Base-by-base conservation (phyloP, 2,329 filamentous ascomycete genomes). In the Fusarium sp. region DNA sequence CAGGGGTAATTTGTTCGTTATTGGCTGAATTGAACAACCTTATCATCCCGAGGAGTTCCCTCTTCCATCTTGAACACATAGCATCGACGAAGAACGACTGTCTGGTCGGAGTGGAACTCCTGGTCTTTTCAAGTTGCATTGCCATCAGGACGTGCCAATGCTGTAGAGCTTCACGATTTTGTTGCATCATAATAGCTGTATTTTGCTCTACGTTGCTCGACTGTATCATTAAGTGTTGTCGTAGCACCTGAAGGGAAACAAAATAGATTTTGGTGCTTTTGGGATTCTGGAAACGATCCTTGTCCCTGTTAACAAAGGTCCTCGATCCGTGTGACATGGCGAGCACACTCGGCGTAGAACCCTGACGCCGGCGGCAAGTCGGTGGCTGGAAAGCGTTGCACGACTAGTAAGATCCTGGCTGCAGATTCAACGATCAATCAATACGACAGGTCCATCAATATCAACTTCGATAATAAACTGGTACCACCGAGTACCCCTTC, bases 241-340 rank as follows among this genome's bases (percentile, higher is more conserved):
- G 13, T 24, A 32, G n/a, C 38, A 57, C 39, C 8, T n/a, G 14
- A 45, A 22, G 58, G 9, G 64, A 55, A 47, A 24, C 20, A 34
- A 51, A 34, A 34, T 34, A 34, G 14, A 8, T 34, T 50, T 55
- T 42, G 38, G 32, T 22, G 39, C 39, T 42, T 52, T 39, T 28
- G 48, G 24, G 54, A 38, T 72, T 61, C 64, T 68, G 54, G 67
- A 58, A 71, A 60, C 15, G 32, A 57, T 54, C 48, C 51, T 39
- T 34, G 54, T 55, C 38, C 52, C 32, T 58, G 41, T 57, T 56
- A 41, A 44, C 30, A 58, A 63, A 24, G 30, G 42, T 48, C 36
- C 50, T 42, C 41, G 54, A 61, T 73, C 67, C 36, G 62, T 51
- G 48, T 42, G 44, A 58, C 45, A 45, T 54, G 54, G 50, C 62